These are phyloP conservation scores for Endocarpon pusillum DNA, from an alignment of 495 filamentous ascomycete species.

Conservation along the genomic window DNA sequence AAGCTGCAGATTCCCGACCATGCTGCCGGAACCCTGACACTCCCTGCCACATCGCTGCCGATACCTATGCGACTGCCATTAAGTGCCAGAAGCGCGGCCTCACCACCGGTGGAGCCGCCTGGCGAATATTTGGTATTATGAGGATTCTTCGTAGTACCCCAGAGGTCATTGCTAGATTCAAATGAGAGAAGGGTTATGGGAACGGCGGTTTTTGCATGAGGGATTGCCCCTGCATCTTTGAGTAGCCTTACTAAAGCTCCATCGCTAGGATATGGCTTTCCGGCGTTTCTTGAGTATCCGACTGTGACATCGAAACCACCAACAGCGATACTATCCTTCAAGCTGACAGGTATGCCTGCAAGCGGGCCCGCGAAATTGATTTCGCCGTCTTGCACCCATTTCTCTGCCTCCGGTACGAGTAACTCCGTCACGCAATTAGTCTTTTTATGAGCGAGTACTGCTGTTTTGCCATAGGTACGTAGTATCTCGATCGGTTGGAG, in stretches of 20 bases:
- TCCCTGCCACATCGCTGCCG: slow-evolving; percentile 87
- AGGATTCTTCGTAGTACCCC: slow-evolving; percentile 70
- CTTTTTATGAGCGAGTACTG: slow-evolving; percentile 65
- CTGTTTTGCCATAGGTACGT: slow-evolving; percentile 76
- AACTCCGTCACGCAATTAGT: slow-evolving; percentile 91
- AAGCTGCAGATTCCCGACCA: slow-evolving; percentile 83
- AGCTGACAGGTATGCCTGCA: slow-evolving; percentile 72
- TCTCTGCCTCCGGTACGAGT: slow-evolving; percentile 61
- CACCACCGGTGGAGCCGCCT: slow-evolving; percentile 83
- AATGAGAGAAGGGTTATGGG: slow-evolving; percentile 85
- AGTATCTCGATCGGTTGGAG: slow-evolving; percentile 58
- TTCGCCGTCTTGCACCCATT: slow-evolving; percentile 45
- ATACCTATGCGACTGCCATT: slow-evolving; percentile 88
- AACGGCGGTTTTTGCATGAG: slow-evolving; percentile 91
- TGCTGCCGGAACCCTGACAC: slow-evolving; percentile 75
- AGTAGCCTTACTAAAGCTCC: slow-evolving; percentile 59
- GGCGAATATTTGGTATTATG: slow-evolving; percentile 72
- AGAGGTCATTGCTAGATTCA: slow-evolving; percentile 81
- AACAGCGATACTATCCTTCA: slow-evolving; percentile 80
- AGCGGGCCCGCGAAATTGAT: slow-evolving; percentile 70
- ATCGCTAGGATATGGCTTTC: slow-evolving; percentile 46
- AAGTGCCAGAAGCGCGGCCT: slow-evolving; percentile 67
- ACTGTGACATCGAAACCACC: slow-evolving; percentile 76
- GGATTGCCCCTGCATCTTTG: slow-evolving; percentile 89
- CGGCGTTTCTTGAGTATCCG: slow-evolving; percentile 58